Evolutionary conservation across 2,329 filamentous ascomycete genomes (phyloP), one percentile per base, ranked within the genome.

Genomic region (Trichoderma hamatum): DNA sequence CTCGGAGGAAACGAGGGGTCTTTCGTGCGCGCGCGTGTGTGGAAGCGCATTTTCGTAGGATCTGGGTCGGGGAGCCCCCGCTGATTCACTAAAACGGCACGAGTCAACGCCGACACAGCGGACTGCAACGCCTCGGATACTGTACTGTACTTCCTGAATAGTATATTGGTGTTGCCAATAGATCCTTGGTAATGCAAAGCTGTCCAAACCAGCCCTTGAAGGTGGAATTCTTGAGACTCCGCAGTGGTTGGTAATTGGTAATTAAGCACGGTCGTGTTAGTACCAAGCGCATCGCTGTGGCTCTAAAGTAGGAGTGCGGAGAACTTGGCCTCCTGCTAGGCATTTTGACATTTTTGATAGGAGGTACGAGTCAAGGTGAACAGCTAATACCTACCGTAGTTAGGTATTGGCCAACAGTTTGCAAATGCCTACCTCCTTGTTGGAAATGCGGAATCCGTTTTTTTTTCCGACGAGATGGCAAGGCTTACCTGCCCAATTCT

Each of bases 261-360:
- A 49, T 49, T 21, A 24, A 49, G 21, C 11, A 24, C n/a, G n/a
- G 13, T 3, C 3, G 34, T 36, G 34, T 14, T 36, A 5, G 30
- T 30, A 1, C 9, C 5, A 36, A 13, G 13, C 9, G 10, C 10
- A 14, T 36, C 3, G 43, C n/a, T 49, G 43, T 49, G 21, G 46
- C 46, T 24, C 46, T 49, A 24, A 49, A 49, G 52, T 19, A 32
- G 56, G n/a, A 30, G 24, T 61, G 58, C 58, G 58, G 58, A 61
- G 58, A 61, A 46, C n/a, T 58, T 58, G 36, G 58, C 24, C 58
- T 60, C 43, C 36, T 60, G 24, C 58, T 46, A 43, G 36, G 30
- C 36, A 43, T 46, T 46, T 21, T 49, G 46, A 49, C 24, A 43
- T 30, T 46, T 46, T 21, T 49, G 46, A 49, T 49, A 43, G 46